Evolutionary conservation across 2,329 filamentous ascomycete genomes (phyloP).

Genomic region (Blastomyces parvus): DNA sequence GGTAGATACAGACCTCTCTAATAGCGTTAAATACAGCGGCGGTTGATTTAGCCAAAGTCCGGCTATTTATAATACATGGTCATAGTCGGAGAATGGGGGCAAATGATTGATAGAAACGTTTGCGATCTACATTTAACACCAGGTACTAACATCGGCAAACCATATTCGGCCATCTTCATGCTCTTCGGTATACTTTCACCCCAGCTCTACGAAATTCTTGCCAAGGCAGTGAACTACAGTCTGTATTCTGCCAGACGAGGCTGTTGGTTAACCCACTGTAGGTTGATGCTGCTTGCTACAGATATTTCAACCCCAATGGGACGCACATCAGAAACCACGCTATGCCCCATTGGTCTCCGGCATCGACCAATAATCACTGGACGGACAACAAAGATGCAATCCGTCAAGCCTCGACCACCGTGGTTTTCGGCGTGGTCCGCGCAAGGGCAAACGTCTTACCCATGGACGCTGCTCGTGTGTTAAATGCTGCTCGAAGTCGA

Average conservation of each 20-base stretch:
- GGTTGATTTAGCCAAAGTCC: slow-evolving; percentile 5
- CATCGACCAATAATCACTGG: neutral
- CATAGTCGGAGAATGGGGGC: neutral
- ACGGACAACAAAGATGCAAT: neutral
- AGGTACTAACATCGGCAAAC: neutral
- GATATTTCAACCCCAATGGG: neutral
- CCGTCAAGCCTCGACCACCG: neutral
- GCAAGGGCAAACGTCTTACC: neutral
- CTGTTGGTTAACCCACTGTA: neutral
- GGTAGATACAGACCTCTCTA: slow-evolving; percentile 58
- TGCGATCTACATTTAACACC: neutral
- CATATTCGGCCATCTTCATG: neutral
- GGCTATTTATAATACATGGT: neutral
- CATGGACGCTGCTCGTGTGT: neutral
- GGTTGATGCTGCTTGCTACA: neutral
- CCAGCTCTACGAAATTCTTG: neutral
- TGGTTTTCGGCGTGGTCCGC: neutral
- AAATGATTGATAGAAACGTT: neutral
- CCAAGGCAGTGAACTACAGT: neutral
- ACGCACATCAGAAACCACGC: neutral
- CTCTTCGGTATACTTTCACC: neutral
- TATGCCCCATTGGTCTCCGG: neutral
- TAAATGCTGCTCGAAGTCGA: neutral
- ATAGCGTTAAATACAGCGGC: slow-evolving; percentile 15
- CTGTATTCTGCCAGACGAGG: neutral